Evolutionary conservation across 768 basidiomycete species (phyloP), one percentile per base, ranked within the genome.

Genomic region (Melanogaster broomeanus): DNA sequence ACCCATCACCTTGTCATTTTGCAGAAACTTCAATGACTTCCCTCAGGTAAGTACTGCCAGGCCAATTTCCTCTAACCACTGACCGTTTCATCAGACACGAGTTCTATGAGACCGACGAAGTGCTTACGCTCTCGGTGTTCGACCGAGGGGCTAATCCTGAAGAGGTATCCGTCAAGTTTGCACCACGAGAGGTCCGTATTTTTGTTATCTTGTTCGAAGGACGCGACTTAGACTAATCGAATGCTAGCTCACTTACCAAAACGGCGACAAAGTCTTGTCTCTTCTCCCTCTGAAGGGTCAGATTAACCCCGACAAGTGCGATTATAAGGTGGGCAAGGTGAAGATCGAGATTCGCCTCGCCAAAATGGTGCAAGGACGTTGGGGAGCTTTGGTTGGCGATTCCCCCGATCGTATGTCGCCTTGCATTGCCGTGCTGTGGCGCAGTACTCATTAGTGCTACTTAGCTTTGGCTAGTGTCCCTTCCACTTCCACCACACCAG

Each of bases 101-200:
- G 67, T 93, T 88, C 68, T 93, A 93, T 69, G 91, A 93, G 71
- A 88, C 85, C 12, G 90, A 93, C 59, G 88, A 92, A 53, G 77
- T 64, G 55, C 65, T 92, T 49, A 87, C 75, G 18, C 65, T 93
- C 61, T 85, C 88, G 49, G 75, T 93, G 62, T 93, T 92, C 62
- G 86, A 93, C 71, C 81, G 83, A 58, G 83, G 83, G 58, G 90
- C 82, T 35, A 83, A 91, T 67, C 80, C 86, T 13, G 76, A 71
- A 22, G 68, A 80, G 58, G 81, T 91, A 45, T 74, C 74, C 15
- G 69, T 93, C 59, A 65, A 74, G 33, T 86, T 93, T 54, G 79
- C 83, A 52, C 77, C 85, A 6, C 76, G 86, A 59, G 80, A 80
- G 70, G 90, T 88, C 52, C 42, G 72, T 35, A n/a, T 21, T 45